Evolutionary conservation across 1,284 basidiomycete genomes (phyloP).

Genomic region (Leccinum proliferum): DNA sequence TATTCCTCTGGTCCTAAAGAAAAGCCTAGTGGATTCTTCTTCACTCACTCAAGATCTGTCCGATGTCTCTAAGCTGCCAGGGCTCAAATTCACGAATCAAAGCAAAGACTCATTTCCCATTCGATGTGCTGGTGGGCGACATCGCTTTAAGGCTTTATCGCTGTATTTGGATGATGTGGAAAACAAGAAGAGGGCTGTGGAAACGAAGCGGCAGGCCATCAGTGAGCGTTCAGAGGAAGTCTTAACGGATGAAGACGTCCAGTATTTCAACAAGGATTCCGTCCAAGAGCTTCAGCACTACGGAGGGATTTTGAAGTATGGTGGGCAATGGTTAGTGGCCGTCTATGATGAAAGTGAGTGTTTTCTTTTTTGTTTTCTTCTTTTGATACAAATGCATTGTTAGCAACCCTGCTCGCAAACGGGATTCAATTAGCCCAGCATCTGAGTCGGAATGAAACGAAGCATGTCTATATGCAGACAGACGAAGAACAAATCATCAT

Average conservation of each 20-base stretch:
- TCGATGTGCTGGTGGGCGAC: conserved; percentile 8
- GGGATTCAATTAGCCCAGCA: conserved; percentile 6
- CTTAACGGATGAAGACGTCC: not conserved
- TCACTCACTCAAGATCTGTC: not conserved
- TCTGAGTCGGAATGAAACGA: conserved; percentile 10
- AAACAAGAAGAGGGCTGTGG: not conserved
- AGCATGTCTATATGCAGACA: conserved; percentile 13
- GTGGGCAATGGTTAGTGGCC: conserved; percentile 8
- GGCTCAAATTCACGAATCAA: not conserved
- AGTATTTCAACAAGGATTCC: not conserved
- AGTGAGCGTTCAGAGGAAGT: not conserved
- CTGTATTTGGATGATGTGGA: not conserved
- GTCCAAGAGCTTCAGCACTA: not conserved
- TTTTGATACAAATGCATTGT: not conserved
- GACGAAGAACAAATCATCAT: conserved; percentile 8
- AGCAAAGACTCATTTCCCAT: not conserved
- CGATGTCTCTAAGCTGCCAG: not conserved
- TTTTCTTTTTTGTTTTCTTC: not conserved
- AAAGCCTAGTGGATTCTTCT: not conserved
- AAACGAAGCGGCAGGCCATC: not conserved
- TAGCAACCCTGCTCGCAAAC: not conserved
- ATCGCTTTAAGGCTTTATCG: conserved; percentile 1
- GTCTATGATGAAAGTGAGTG: conserved; percentile 8
- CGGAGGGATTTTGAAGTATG: not conserved
- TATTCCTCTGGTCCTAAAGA: conserved; percentile 2